Base-by-base conservation (phyloP, 2,329 filamentous ascomycete species). In the Fonsecaea nubica region DNA sequence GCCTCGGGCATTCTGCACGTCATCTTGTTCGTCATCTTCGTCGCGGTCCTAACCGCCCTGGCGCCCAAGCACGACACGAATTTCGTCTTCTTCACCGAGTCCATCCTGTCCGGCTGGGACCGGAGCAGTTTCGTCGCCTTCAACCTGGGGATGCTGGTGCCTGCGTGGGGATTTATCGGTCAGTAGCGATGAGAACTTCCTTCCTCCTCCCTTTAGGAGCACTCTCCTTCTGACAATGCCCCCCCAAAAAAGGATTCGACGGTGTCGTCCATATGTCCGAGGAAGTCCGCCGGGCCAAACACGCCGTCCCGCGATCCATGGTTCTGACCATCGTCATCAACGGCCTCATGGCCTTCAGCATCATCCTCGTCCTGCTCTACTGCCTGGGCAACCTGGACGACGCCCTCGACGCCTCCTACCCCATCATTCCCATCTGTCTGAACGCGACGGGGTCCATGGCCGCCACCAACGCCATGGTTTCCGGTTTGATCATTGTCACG, bases 181-280 rank as follows among this genome's bases (percentile, higher is more conserved):
- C 55, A 59, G 73, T 52, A 25, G 1, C 45, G 18, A 25, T n/a
- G 4, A 5, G 21, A 15, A 33, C 10, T 12, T 10, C 7, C 13
- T 5, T 4, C 8, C 7, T 7, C 35, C 1, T 2, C 0, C 12
- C 0, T 25, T 58, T 4, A n/a, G 8, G 25, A 25, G 21, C 7
- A 1, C 36, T 8, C 7, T 13, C 10, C 42, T 45, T 3, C 8
- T 36, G 38, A 50, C n/a, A 45, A 13, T n/a, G 0, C 32, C 1
- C 1, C 57, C 38, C 25, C 25, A 3, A 25, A 25, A 15, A 65
- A 79, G 82, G 82, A 10, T 82, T 82, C 58, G 82, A 85, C 54
- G 78, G 81, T 9, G 79, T 80, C 12, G 76, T 85, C 0, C 82
- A 71, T 62, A 81, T 83, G 79, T 80, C 79, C 30, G 80, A 82